Evolutionary conservation across 345 rosid species (phyloP).

Genomic region (Aquilaria yunnanensis): DNA sequence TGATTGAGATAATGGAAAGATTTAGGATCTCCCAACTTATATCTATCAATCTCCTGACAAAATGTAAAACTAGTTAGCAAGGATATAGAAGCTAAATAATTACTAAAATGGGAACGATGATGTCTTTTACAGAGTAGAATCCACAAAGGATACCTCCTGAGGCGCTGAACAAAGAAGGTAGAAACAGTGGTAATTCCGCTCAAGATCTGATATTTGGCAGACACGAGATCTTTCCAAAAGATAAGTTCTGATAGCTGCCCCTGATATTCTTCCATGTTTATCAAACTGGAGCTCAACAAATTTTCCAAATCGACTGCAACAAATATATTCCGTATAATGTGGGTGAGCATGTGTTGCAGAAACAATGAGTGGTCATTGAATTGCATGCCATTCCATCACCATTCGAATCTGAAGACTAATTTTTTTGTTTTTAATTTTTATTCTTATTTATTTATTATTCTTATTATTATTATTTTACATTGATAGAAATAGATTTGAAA

Average conservation of each 20-base stretch:
- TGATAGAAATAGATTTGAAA: not conserved
- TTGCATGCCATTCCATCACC: too few relatives aligned
- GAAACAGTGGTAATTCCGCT: constrained; percentile 94
- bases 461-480: not conserved
- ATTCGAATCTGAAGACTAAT: too few relatives aligned
- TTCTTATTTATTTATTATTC: too few relatives aligned
- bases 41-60: constrained; percentile 70
- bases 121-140: not conserved
- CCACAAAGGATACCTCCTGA: constrained; percentile 34
- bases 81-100: constrained; percentile 1
- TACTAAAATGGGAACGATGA: constrained; percentile 3
- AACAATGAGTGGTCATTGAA: not conserved
- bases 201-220: constrained; percentile 89
- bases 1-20: constrained; percentile 95
- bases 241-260: constrained; percentile 94
- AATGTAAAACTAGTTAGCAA: constrained; percentile 17
- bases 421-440: not conserved
- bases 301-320: constrained; percentile 86
- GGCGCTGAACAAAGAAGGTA: constrained; percentile 94
- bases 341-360: constrained; percentile 8
- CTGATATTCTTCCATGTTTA: constrained; percentile 69
- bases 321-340: constrained; percentile 11
- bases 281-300: constrained; percentile 94
- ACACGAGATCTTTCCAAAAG: constrained; percentile 96
- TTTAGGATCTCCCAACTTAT: constrained; percentile 74